Evolutionary conservation across 2,329 filamentous ascomycete genomes (phyloP), one percentile per base, ranked within the genome.

Genomic region (Pochonia chlamydosporia): DNA sequence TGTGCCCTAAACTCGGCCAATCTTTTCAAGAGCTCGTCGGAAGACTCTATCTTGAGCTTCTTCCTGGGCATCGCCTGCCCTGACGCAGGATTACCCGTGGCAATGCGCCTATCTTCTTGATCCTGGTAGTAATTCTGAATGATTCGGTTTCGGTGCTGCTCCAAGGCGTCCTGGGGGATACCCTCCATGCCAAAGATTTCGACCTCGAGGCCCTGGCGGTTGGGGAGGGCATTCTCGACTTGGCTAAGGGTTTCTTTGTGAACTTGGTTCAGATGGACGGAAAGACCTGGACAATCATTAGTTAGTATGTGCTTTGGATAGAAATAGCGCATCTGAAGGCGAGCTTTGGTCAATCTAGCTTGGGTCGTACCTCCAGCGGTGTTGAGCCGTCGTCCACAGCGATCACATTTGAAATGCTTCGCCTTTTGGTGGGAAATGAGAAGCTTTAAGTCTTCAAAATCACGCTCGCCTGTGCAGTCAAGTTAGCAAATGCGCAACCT

Each of bases 101-200:
- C 78, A 42, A 85, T 83, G 55, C 87, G 84, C 49, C 90, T 81
- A 59, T 95, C 89, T 49, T 87, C 85, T 67, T 95, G 88, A 23
- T 84, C 84, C 63, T 89, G 84, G 67, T 95, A 92, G 67, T 85
- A 96, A 66, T 87, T 85, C 57, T 88, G 81, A 53, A 90, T 82
- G 63, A 97, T 89, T 59, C 88, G 82, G 67, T 93, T 87, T 62
- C 88, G 86, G 73, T 96, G 91, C 61, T 87, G 81, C 59, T 89
- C 80, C 49, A 89, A 72, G 52, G 95, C 79, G 49, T 96, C 89
- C 49, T 89, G 85, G 3, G 93, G 93, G 31, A 97, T 89, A 61
- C 93, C 93, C 66, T 96, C 90, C 88, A 96, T 96, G 61, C 92
- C 93, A 64, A 97, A 99, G 60, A 99, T 96, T 69, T 99, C 93